Percentiles rank a stretch among this genome's conserved stretches.
Conservation (phyloP, 2,329 filamentous ascomycete species). For the Chalaropsis thielavioides region DNA sequence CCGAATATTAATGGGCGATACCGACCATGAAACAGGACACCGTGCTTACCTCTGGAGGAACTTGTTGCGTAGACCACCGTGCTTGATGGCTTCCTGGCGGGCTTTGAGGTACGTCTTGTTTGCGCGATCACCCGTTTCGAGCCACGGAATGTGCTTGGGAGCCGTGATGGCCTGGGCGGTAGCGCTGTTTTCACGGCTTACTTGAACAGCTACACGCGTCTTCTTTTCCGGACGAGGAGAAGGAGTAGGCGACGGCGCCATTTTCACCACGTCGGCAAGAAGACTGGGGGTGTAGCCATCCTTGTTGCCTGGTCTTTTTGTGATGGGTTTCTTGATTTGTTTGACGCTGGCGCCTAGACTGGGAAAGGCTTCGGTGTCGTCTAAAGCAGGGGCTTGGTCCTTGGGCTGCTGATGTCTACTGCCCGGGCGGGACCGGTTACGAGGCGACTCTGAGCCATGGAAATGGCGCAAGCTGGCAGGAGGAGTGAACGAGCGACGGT, state of each 20-base stretch:
- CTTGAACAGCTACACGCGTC: conserved; percentile 49
- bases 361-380: conserved; percentile 92
- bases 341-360: conserved; percentile 63
- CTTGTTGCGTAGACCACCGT: conserved; percentile 90
- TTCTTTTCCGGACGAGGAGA: conserved; percentile 47
- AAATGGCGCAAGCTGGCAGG: conserved; percentile 56
- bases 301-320: conserved; percentile 75
- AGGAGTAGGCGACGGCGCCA: conserved; percentile 74
- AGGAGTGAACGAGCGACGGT: conserved; percentile 43
- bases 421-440: conserved; percentile 65
- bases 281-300: conserved; percentile 58
- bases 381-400: conserved; percentile 57
- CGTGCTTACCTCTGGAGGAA: conserved; percentile 77
- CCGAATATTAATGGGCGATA: background rate
- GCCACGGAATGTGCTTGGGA: conserved; percentile 88
- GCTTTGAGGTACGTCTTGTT: conserved; percentile 94
- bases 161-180: conserved; percentile 71
- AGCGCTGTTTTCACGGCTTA: conserved; percentile 59
- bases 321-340: conserved; percentile 79
- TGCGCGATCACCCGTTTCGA: conserved; percentile 79
- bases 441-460: conserved; percentile 46
- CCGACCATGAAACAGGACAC: background rate
- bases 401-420: conserved; percentile 52
- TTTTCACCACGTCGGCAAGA: conserved; percentile 85
- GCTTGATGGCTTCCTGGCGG: conserved; percentile 89